phyloP scores from a whole-genome alignment of 2,329 filamentous ascomycete genomes.

The Coniella vitis region DNA sequence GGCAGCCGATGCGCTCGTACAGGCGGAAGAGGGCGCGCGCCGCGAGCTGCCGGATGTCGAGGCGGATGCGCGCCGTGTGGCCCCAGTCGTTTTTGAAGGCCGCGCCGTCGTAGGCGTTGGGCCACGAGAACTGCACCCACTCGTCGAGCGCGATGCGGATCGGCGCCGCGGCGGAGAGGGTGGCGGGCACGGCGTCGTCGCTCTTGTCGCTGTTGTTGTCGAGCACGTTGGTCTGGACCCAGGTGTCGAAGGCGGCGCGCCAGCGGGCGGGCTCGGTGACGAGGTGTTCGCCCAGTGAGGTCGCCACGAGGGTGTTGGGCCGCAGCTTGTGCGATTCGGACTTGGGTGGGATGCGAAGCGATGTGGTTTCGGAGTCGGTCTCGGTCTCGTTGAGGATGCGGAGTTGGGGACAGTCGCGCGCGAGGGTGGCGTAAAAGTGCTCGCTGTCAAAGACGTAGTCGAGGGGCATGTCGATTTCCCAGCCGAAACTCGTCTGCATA shows the following conservation, averaged over 20 bases:
- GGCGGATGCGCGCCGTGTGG: slow-evolving; percentile 1
- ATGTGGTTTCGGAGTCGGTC: not conserved
- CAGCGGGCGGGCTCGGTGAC: slow-evolving; percentile 3
- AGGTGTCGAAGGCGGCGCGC: slow-evolving; percentile 6
- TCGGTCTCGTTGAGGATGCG: slow-evolving; percentile 9
- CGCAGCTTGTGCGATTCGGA: not conserved
- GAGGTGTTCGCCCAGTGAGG: not conserved
- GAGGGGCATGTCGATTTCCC: slow-evolving; percentile 7
- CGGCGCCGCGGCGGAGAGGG: not conserved
- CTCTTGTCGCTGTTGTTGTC: too few relatives aligned
- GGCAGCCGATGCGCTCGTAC: slow-evolving; percentile 5
- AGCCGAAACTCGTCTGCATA: slow-evolving; percentile 13
- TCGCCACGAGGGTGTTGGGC: slow-evolving; percentile 4
- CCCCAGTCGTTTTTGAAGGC: slow-evolving; percentile 11
- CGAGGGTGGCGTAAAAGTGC: slow-evolving; percentile 10
- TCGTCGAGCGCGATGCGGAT: slow-evolving; percentile 12
- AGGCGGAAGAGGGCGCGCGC: slow-evolving; percentile 12
- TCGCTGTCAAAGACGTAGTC: slow-evolving; percentile 15
- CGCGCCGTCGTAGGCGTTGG: slow-evolving; percentile 8
- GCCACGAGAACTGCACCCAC: slow-evolving; percentile 13
- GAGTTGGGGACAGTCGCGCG: slow-evolving; percentile 13
- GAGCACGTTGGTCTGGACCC: not conserved
- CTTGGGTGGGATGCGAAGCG: slow-evolving; percentile 7
- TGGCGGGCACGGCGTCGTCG: not conserved
- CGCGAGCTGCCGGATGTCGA: slow-evolving; percentile 11